Percentiles rank a stretch among this genome's conserved stretches.
phyloP scores from a whole-genome alignment of 192 early-diverging fungal genomes.

The Neocallimastix lanati region DNA sequence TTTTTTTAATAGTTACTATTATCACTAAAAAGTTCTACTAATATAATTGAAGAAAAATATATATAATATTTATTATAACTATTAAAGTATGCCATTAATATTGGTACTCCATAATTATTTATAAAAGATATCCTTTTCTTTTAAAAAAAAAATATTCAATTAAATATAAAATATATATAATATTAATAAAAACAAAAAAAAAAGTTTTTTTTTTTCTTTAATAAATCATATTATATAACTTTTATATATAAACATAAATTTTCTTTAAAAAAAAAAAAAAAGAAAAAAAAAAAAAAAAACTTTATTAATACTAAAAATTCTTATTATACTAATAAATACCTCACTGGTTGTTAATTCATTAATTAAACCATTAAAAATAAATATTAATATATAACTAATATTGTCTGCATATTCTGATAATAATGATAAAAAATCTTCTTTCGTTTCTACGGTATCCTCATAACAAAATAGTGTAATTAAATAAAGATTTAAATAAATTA shows the following conservation, averaged over 20 bases:
- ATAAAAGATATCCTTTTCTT: background rate
- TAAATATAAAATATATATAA: too few species aligned
- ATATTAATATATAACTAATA: background rate
- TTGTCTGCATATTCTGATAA: background rate
- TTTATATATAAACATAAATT: too few species aligned
- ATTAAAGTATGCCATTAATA: background rate
- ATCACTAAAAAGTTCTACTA: background rate
- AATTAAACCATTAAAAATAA: background rate
- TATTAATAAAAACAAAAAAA: too few species aligned
- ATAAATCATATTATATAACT: too few species aligned
- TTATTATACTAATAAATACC: too few species aligned
- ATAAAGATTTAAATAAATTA: background rate
- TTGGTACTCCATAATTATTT: background rate
- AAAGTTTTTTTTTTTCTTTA: too few species aligned
- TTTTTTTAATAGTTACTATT: background rate
- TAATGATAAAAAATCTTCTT: background rate
- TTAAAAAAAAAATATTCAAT: too few species aligned
- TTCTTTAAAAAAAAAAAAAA: too few species aligned
- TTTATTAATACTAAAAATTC: too few species aligned
- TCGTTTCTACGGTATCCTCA: background rate
- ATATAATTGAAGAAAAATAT: background rate
- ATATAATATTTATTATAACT: background rate
- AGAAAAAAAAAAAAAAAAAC: too few species aligned
- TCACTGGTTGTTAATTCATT: background rate
- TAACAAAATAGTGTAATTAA: background rate